phyloP scores from a whole-genome alignment of 805 yeast species.

The Scheffersomyces spartinae region DNA sequence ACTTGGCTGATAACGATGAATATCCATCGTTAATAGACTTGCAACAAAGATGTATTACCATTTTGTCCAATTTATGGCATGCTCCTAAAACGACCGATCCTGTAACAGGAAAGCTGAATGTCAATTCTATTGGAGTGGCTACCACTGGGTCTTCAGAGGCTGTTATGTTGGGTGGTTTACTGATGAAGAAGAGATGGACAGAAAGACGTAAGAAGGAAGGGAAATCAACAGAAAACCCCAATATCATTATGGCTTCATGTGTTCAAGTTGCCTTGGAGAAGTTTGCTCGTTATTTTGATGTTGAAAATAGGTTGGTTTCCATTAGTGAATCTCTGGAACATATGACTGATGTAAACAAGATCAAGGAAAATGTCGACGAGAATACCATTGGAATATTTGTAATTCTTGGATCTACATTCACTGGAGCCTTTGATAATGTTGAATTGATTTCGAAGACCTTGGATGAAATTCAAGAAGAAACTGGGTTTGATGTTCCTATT shows the following conservation, averaged over 20 bases:
- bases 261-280: slow-evolving; percentile 92
- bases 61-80: slow-evolving; percentile 72
- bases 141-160: slow-evolving; percentile 95
- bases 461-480: slow-evolving; percentile 56
- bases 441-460: slow-evolving; percentile 47
- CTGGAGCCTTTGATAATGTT: slow-evolving; percentile 85
- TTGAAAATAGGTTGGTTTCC: slow-evolving; percentile 67
- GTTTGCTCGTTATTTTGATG: slow-evolving; percentile 90
- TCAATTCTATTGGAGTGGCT: slow-evolving; percentile 64
- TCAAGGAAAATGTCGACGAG: slow-evolving; percentile 66
- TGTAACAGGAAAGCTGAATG: slow-evolving; percentile 16
- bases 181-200: slow-evolving; percentile 88
- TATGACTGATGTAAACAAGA: slow-evolving; percentile 47
- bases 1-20: slow-evolving; percentile 88
- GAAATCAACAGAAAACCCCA: slow-evolving; percentile 53
- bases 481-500: slow-evolving; percentile 61
- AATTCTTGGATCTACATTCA: slow-evolving; percentile 83
- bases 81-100: slow-evolving; percentile 33
- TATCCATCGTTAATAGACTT: slow-evolving; percentile 76
- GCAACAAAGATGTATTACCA: slow-evolving; percentile 74
- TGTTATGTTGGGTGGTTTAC: slow-evolving; percentile 85
- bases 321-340: slow-evolving; percentile 51
- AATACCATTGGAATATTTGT: slow-evolving; percentile 88
- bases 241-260: slow-evolving; percentile 83
- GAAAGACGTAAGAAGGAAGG: slow-evolving; percentile 48